Conservation (phyloP, 345 rosid genomes). For the Acer campestre region DNA sequence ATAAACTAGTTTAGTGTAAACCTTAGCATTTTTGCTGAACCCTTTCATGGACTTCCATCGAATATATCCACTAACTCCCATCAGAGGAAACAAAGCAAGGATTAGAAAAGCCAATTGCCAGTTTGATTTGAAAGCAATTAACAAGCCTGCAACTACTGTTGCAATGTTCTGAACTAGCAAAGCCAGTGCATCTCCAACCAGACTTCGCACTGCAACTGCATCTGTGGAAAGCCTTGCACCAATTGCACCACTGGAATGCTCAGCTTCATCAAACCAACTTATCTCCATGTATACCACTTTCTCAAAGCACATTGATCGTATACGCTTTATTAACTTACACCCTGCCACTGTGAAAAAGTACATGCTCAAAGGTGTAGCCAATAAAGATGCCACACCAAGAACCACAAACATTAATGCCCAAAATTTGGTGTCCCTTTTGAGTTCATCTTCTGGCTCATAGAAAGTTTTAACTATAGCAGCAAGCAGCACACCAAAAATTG, state of each 20-base stretch:
- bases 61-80: conserved; percentile 42
- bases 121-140: conserved; percentile 37
- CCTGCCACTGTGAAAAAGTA: conserved; percentile 42
- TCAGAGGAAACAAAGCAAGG: conserved; percentile 34
- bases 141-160: conserved; percentile 31
- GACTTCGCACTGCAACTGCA: conserved; percentile 27
- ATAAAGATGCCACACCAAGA: conserved; percentile 30
- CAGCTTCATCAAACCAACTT: conserved; percentile 44
- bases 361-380: conserved; percentile 15
- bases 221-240: conserved; percentile 45
- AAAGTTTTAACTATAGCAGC: conserved; percentile 33
- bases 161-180: conserved; percentile 36
- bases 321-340: conserved; percentile 34
- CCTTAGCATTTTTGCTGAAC: conserved; percentile 77
- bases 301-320: conserved; percentile 38
- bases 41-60: conserved; percentile 64
- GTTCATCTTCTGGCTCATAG: conserved; percentile 24
- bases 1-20: conserved; percentile 2
- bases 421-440: conserved; percentile 26
- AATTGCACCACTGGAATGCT: conserved; percentile 43
- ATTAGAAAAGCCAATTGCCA: conserved; percentile 35
- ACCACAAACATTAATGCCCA: conserved; percentile 38
- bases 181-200: conserved; percentile 42
- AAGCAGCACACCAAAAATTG: conserved; percentile 32
- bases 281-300: conserved; percentile 48